These are phyloP conservation scores for Artemisia tridentata DNA, from an alignment of 129 eudicot species.

Conservation along the genomic window DNA sequence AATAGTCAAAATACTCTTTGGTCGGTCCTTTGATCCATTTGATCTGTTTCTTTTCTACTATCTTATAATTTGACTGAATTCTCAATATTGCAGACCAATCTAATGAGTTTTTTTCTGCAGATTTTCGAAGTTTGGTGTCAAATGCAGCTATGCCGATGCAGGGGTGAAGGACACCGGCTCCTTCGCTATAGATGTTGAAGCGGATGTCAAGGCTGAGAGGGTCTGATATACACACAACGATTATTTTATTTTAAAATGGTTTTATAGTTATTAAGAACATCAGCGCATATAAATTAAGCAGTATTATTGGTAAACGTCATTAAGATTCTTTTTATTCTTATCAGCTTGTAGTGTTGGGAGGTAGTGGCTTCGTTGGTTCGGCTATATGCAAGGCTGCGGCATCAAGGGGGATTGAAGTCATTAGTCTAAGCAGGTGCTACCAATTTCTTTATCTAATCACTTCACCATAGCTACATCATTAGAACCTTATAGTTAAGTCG, in stretches of 20 bases:
- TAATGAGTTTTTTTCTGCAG: constrained; percentile 34
- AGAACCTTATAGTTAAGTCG: not conserved
- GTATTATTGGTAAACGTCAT: constrained; percentile 6
- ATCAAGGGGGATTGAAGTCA: constrained; percentile 88
- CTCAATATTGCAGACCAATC: not conserved
- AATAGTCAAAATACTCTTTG: too few species aligned
- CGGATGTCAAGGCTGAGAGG: constrained; percentile 79
- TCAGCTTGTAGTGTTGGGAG: constrained; percentile 96
- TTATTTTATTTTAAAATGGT: not conserved
- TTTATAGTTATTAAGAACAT: not conserved
- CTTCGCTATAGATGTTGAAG: constrained; percentile 74
- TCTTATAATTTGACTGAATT: not conserved
- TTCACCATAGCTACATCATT: not conserved
- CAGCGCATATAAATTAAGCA: not conserved
- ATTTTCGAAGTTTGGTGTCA: constrained; percentile 44
- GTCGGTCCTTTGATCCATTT: too few species aligned
- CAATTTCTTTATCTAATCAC: not conserved
- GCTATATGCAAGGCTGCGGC: constrained; percentile 99
- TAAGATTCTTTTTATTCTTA: not conserved
- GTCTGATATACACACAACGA: constrained; percentile 34
- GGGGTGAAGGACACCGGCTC: constrained; percentile 48
- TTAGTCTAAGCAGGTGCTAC: constrained; percentile 93
- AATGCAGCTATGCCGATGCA: constrained; percentile 63
- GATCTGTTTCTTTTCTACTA: not conserved
- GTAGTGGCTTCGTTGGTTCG: constrained; percentile 96